Percentiles rank a stretch among this genome's conserved stretches.
phyloP scores from a whole-genome alignment of 768 basidiomycete genomes.

The Hebeloma cylindrosporum region DNA sequence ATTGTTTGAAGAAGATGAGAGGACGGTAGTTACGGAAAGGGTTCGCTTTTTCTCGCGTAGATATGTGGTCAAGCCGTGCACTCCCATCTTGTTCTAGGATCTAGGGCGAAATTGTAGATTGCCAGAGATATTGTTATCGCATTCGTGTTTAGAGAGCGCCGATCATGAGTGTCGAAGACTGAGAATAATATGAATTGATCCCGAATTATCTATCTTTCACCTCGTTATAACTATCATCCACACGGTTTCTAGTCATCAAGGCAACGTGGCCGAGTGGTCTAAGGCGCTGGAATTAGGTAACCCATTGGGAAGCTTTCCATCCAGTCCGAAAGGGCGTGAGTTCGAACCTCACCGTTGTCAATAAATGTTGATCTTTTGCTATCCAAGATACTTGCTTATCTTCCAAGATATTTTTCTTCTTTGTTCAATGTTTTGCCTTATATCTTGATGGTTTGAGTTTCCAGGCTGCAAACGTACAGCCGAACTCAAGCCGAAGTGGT shows the following conservation, averaged over 20 bases:
- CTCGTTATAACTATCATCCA: not conserved
- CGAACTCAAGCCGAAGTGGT: no score
- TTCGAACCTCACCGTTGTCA: slow-evolving; percentile 48
- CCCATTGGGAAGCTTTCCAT: slow-evolving; percentile 21
- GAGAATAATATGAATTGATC: no score
- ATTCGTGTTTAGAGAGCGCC: no score
- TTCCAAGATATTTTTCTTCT: not conserved
- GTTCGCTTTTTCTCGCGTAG: slow-evolving; percentile 47
- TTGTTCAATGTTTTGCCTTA: not conserved
- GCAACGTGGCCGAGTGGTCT: slow-evolving; percentile 62
- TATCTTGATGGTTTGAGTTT: no score
- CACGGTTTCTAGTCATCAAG: slow-evolving; percentile 7
- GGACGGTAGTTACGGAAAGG: slow-evolving; percentile 35
- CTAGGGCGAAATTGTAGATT: not conserved
- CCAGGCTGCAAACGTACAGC: no score
- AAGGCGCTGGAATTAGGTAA: slow-evolving; percentile 57
- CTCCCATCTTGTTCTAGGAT: slow-evolving; percentile 38
- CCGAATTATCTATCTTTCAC: no score
- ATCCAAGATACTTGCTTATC: not conserved
- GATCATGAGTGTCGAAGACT: no score
- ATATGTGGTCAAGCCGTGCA: slow-evolving; percentile 54
- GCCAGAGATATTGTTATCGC: slow-evolving; percentile 3
- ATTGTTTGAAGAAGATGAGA: slow-evolving; percentile 19
- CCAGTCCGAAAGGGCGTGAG: slow-evolving; percentile 44
- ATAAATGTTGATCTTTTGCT: slow-evolving; percentile 6